Conservation (phyloP, 2,329 filamentous ascomycete genomes). For the Venturia oleaginea region DNA sequence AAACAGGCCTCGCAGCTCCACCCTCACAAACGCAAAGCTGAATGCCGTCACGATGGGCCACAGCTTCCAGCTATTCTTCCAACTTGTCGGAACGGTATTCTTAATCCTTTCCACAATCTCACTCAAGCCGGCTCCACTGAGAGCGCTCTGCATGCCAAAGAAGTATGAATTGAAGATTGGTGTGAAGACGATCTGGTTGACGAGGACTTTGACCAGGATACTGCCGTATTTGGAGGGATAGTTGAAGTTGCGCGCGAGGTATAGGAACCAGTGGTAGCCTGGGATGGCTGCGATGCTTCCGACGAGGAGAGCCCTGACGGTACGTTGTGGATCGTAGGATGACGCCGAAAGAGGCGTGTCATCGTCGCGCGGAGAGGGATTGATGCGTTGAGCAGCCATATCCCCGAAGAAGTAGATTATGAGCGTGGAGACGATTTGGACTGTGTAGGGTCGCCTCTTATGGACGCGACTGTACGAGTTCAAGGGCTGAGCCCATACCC, state of each 20-base stretch:
- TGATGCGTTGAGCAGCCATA: slow-evolving; percentile 63
- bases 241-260: slow-evolving; percentile 71
- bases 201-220: slow-evolving; percentile 63
- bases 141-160: slow-evolving; percentile 41
- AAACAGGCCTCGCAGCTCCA: slow-evolving; percentile 74
- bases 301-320: slow-evolving; percentile 62
- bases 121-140: slow-evolving; percentile 50
- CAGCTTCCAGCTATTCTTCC: slow-evolving; percentile 72
- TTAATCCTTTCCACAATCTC: slow-evolving; percentile 63
- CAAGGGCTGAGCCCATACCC: slow-evolving; percentile 27
- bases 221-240: slow-evolving; percentile 64
- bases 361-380: slow-evolving; percentile 15
- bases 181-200: slow-evolving; percentile 76
- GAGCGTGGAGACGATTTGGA: slow-evolving; percentile 66
- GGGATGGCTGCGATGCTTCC: slow-evolving; percentile 67
- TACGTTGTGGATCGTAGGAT: slow-evolving; percentile 60
- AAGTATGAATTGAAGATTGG: slow-evolving; percentile 50
- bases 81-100: slow-evolving; percentile 66
- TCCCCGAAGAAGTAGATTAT: slow-evolving; percentile 74
- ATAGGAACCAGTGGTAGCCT: slow-evolving; percentile 75
- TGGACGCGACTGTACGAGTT: slow-evolving; percentile 61
- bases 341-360: background rate
- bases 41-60: slow-evolving; percentile 86
- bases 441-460: slow-evolving; percentile 62
- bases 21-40: slow-evolving; percentile 72